Percentiles rank a stretch among this genome's conserved stretches.
These are phyloP conservation scores for Ogataea chonburiensis DNA, from an alignment of 805 yeast genomes.

Conservation along the genomic window DNA sequence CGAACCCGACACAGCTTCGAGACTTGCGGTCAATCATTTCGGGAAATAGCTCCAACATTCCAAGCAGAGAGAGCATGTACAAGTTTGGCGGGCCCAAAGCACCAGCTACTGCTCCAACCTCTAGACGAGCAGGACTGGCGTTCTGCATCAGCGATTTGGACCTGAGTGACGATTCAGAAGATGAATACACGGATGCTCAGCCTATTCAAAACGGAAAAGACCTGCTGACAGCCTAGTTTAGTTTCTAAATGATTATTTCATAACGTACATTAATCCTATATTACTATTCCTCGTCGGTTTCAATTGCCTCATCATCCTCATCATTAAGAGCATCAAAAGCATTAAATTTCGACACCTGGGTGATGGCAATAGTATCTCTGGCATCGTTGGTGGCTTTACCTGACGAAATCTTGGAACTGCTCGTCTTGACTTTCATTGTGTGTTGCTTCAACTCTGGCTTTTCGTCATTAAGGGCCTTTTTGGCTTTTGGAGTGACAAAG, in stretches of 20 bases:
- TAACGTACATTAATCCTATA: slow-evolving; percentile 16
- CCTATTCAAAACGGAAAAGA: slow-evolving; percentile 5
- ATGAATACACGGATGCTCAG: slow-evolving; percentile 7
- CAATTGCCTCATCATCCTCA: slow-evolving; percentile 43
- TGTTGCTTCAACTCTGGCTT: slow-evolving; percentile 46
- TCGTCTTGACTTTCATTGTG: slow-evolving; percentile 60
- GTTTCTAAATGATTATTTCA: slow-evolving; percentile 5
- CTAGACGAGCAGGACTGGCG: slow-evolving; percentile 23
- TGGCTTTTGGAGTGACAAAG: slow-evolving; percentile 44
- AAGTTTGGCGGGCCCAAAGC: slow-evolving; percentile 10
- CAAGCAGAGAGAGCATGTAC: slow-evolving; percentile 11
- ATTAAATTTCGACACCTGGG: slow-evolving; percentile 65
- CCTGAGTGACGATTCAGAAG: slow-evolving; percentile 22
- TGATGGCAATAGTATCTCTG: slow-evolving; percentile 67
- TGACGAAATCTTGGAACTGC: slow-evolving; percentile 71
- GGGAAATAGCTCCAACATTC: slow-evolving; percentile 6
- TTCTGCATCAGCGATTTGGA: slow-evolving; percentile 22
- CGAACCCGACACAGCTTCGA: slow-evolving; percentile 35
- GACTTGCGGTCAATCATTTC: slow-evolving; percentile 37
- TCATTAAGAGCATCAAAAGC: slow-evolving; percentile 80
- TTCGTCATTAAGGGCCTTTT: slow-evolving; percentile 47
- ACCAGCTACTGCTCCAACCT: slow-evolving; percentile 10
- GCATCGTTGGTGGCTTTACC: slow-evolving; percentile 66
- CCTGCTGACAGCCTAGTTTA: slow-evolving; percentile 5
- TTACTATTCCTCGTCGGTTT: slow-evolving; percentile 26